phyloP scores from a whole-genome alignment of 129 eudicot genomes.

The Centella asiatica region DNA sequence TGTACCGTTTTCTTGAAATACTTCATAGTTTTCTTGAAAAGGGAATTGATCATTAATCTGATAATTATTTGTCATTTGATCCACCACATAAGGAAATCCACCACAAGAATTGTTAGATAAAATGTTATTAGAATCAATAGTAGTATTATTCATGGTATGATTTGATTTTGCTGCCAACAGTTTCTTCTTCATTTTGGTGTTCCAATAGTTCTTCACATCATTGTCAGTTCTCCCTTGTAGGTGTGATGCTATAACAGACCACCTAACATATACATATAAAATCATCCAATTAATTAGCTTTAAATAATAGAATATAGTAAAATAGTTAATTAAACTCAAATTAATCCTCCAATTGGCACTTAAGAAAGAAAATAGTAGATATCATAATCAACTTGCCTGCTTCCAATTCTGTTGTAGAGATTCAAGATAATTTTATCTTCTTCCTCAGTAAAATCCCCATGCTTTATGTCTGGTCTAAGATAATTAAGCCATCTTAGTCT shows the following conservation, averaged over 20 bases:
- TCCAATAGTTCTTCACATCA: slow-evolving; percentile 79
- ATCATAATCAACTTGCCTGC: slow-evolving; percentile 32
- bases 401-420: slow-evolving; percentile 50
- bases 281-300: background rate
- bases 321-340: too few relatives aligned
- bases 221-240: slow-evolving; percentile 75
- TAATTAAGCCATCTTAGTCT: slow-evolving; percentile 71
- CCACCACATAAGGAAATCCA: slow-evolving; percentile 3
- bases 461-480: slow-evolving; percentile 67
- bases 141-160: background rate
- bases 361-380: background rate
- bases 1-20: slow-evolving; percentile 1
- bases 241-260: slow-evolving; percentile 74
- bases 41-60: background rate
- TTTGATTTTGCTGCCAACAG: slow-evolving; percentile 12
- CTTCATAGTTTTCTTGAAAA: background rate
- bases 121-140: slow-evolving; percentile 2
- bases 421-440: slow-evolving; percentile 50
- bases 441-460: slow-evolving; percentile 63
- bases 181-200: slow-evolving; percentile 71
- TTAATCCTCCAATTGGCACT: background rate
- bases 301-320: background rate
- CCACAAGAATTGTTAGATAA: slow-evolving; percentile 5
- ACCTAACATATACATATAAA: slow-evolving; percentile 19
- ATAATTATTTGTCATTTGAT: background rate